Base-by-base conservation (phyloP, 2,329 filamentous ascomycete species). In the Exophiala oligosperma region DNA sequence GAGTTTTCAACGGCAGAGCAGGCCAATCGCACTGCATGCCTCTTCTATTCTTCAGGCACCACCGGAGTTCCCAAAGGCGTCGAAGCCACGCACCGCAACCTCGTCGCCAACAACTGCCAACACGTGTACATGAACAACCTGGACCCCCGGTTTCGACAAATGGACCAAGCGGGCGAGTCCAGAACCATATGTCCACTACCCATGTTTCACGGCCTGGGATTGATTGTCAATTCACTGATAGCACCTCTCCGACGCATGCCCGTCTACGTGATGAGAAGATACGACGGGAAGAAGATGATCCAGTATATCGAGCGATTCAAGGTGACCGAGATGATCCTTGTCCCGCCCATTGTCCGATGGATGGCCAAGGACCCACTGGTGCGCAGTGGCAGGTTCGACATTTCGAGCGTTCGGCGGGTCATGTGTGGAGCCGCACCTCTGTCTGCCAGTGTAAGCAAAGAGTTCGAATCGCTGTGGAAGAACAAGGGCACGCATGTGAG, bases 221-320 rank as follows among this genome's bases (percentile, higher is more conserved):
- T 61, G n/a, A 44, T 35, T n/a, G 57, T 52, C 24, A 57, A 57
- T 37, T 44, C 8, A 9, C 54, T 58, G 26, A 52, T 56, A 4
- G 55, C 59, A 7, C 86, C 82, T 43, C 90, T 88, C 65, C 94
- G 92, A 67, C 89, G 93, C 48, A 79, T 93, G 47, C 76, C 79
- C n/a, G 74, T 77, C 1, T 86, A 85, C 56, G 76, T 93, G 12
- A 71, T 78, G 38, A 78, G 86, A 0, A 44, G 51, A n/a, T 61
- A 51, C 50, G 57, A 37, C 59, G 72, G n/a, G 67, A 69, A n/a
- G 70, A 71, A 26, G 78, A 77, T 64, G 60, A 37, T 78, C 32
- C 62, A 73, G 1, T 69, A 71, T 35, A 64, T 79, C 38, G 67
- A 73, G 38, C 70, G 72, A 26, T 79, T 74, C 61, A 65, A 72